Evolutionary conservation across 1,139 yeast genomes (phyloP).

Genomic region (Hemisphaericaspora xylofermentans): DNA sequence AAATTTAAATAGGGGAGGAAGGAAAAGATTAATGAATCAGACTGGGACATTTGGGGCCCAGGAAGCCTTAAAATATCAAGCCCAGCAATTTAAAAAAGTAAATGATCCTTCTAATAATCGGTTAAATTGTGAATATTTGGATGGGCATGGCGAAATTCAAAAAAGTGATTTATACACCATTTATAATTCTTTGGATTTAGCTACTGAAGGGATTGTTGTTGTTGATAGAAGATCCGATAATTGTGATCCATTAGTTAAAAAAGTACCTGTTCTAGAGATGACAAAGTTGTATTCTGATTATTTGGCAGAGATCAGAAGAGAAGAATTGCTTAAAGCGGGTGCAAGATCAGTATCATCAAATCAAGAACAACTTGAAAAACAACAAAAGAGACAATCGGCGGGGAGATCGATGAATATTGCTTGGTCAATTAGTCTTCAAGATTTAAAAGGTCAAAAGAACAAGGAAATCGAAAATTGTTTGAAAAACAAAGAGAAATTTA

Average conservation of each 20-base stretch:
- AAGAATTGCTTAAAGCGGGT: constrained; percentile 35
- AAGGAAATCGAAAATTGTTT: constrained; percentile 34
- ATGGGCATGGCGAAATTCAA: constrained; percentile 24
- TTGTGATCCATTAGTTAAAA: constrained; percentile 30
- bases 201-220: constrained; percentile 29
- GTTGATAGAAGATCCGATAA: constrained; percentile 20
- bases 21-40: not conserved
- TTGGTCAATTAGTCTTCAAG: constrained; percentile 43
- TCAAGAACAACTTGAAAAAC: constrained; percentile 25
- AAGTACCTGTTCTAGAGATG: constrained; percentile 33
- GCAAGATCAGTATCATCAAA: constrained; percentile 30
- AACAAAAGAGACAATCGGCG: constrained; percentile 38
- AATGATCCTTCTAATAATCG: not conserved
- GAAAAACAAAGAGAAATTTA: constrained; percentile 34
- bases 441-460: constrained; percentile 39
- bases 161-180: constrained; percentile 28
- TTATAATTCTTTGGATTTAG: constrained; percentile 31
- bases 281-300: constrained; percentile 30
- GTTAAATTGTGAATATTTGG: constrained; percentile 19
- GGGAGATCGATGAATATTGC: constrained; percentile 33
- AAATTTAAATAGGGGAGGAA: not conserved
- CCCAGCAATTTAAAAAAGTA: not conserved
- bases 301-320: constrained; percentile 32
- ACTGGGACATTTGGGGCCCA: constrained; percentile 25
- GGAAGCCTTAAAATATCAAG: constrained; percentile 26